Base-by-base conservation (phyloP, 2,329 filamentous ascomycete genomes). In the Didymella sp. region DNA sequence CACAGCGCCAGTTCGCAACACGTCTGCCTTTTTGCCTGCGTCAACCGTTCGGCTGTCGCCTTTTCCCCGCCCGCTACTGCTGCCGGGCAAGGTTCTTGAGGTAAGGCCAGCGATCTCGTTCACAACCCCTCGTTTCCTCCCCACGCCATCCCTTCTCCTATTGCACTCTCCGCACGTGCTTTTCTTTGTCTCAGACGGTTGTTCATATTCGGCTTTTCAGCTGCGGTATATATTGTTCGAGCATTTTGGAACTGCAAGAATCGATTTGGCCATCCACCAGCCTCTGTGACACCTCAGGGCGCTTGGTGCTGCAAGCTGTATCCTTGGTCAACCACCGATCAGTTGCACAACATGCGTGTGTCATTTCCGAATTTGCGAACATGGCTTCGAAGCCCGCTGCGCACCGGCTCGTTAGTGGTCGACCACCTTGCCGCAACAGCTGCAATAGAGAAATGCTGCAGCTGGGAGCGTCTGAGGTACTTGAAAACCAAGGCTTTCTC, bases 281-380 rank as follows among this genome's bases (percentile, higher is more conserved):
- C 66, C 52, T 56, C 53, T 67, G 68, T 72, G 54, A 56, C 52
- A 69, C 66, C 53, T 42, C 41, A 56, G 57, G 61, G 58, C 62
- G 66, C 60, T 61, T 56, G 59, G 58, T 64, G 61, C 62, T 66
- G 64, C 64, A 71, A 71, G 68, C 64, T 51, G 48, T 66, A 70
- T 62, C 64, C 59, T 38, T 66, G 56, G 73, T 75, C 64, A 67
- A 62, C 69, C 69, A 44, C 52, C 62, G 57, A 48, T 60, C 59
- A 68, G 74, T 76, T 59, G 66, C 69, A 76, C 74, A 57, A 62
- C 73, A 73, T 68, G 66, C 59, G 62, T 67, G 56, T 67, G 63
- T 68, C 63, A 58, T 69, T 70, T 66, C 67, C 63, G 51, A 62
- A 69, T 66, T 42, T 63, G 68, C 63, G 61, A 61, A 51, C 60